Conservation (phyloP, 2,329 filamentous ascomycete genomes). For the Cladosporium velox region DNA sequence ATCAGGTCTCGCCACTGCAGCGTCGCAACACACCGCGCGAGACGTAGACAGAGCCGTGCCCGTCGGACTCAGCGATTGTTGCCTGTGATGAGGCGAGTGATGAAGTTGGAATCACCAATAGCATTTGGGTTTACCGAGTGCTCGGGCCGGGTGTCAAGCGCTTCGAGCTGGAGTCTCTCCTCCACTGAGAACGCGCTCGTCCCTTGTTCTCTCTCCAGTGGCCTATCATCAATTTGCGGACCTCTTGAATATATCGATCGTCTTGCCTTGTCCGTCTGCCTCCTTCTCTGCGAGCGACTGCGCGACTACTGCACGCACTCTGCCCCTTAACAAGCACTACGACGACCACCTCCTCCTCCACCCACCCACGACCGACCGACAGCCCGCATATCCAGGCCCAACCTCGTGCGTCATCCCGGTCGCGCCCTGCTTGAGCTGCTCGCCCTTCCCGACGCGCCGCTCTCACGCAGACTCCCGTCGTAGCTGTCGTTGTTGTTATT, state of each 20-base stretch:
- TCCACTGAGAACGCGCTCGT: neutral
- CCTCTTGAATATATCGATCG: slow-evolving; percentile 1
- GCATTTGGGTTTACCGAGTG: slow-evolving; percentile 4
- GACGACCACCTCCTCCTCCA: neutral
- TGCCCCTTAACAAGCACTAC: neutral
- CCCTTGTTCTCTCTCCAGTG: neutral
- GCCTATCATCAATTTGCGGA: slow-evolving; percentile 6
- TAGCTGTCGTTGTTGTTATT: neutral
- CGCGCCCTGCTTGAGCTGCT: neutral
- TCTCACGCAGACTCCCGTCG: neutral
- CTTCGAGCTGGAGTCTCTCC: neutral
- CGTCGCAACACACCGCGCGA: neutral
- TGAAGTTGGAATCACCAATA: slow-evolving; percentile 13
- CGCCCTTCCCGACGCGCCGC: slow-evolving; percentile 8
- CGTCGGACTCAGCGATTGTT: neutral
- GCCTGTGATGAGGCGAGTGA: neutral
- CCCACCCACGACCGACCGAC: neutral
- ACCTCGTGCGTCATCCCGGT: slow-evolving; percentile 6
- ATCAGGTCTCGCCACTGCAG: slow-evolving; percentile 6
- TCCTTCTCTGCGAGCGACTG: neutral
- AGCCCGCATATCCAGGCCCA: slow-evolving; percentile 9
- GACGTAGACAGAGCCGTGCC: slow-evolving; percentile 4
- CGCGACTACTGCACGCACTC: slow-evolving; percentile 16
- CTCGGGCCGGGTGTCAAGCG: neutral
- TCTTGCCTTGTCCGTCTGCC: neutral